Evolutionary conservation across 352 stramenopile species (phyloP), one percentile per base, ranked within the genome.

Genomic region (Pythium sukuiense): DNA sequence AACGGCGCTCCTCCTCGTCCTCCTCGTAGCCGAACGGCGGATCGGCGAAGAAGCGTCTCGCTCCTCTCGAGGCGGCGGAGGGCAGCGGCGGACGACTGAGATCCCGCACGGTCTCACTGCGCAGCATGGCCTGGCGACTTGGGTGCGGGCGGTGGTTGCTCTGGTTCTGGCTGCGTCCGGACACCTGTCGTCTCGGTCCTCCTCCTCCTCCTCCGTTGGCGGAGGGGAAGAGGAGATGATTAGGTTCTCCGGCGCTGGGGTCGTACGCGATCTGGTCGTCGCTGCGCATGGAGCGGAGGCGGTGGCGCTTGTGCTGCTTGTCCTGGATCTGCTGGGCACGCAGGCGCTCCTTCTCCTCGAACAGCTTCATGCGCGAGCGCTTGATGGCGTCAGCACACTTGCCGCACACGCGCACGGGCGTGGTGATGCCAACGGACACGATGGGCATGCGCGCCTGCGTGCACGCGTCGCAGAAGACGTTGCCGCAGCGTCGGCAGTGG

Each of bases 381-480:
- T 85, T 87, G 18, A 85, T 85, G 1, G 85, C 87, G 9, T 87
- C 67, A 18, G 73, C 89, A 68, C 87, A 95, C 57, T 90, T 91
- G 24, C 81, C 81, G 59, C 87, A 95, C n/a, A 95, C 87, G 13
- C 87, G 72, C 8, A 95, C 87, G 13, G 87, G 87, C 6, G 77
- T 80, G 58, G 82, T 76, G 70, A 92, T 90, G 2, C 81, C 84
- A 0, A 83, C 80, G 2, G 80, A 72, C 1, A 91, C 76, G 29
- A 96, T 65, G 26, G 87, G 81, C 64, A 96, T 95, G n/a, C 90
- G 71, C 6, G 77, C 67, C 5, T 85, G 92, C 7, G 86, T 88
- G 68, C 93, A 98, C 14, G 81, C 71, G 54, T 96, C 88, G 71
- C 93, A 97, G 67, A 97, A 97, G 9, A 97, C 79, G 45, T 92